Conservation (phyloP, 2,329 filamentous ascomycete genomes). For the Hypoxylon sp. region DNA sequence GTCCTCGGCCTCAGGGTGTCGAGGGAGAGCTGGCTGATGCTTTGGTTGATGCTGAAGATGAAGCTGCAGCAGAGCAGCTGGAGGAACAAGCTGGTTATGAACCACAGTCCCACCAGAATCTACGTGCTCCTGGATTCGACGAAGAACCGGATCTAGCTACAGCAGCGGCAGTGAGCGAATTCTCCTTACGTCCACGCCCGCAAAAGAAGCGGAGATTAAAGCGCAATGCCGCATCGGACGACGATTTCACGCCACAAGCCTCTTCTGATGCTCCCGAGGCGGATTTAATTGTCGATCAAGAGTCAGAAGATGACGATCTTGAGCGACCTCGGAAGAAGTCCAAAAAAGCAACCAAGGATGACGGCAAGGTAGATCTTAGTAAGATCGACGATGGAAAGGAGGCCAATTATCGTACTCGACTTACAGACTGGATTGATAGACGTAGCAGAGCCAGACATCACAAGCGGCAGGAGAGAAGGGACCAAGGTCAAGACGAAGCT, state of each 20-base stretch:
- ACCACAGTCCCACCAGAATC: constrained; percentile 77
- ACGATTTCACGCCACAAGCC: constrained; percentile 62
- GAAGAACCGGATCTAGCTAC: constrained; percentile 61
- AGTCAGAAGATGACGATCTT: constrained; percentile 58
- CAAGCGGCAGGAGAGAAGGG: constrained; percentile 55
- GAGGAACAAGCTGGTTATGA: constrained; percentile 62
- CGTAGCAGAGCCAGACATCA: constrained; percentile 70
- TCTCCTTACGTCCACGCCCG: constrained; percentile 70
- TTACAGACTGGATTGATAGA: constrained; percentile 80
- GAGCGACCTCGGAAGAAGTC: constrained; percentile 60
- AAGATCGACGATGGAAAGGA: constrained; percentile 92
- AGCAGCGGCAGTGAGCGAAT: constrained; percentile 64
- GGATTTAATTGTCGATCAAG: constrained; percentile 54
- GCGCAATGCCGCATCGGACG: constrained; percentile 57
- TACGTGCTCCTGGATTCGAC: constrained; percentile 80
- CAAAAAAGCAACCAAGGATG: constrained; percentile 58
- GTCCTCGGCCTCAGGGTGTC: constrained; percentile 71
- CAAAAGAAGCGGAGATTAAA: constrained; percentile 68
- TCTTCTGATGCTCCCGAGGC: constrained; percentile 50
- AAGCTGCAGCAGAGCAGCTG: constrained; percentile 68
- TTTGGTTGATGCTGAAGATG: constrained; percentile 86
- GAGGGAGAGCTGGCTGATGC: constrained; percentile 81
- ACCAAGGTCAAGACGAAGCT: constrained; percentile 58
- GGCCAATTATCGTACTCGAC: constrained; percentile 79
- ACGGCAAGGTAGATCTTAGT: constrained; percentile 64